Conservation (phyloP, 257 asterid genomes). For the Fraxinus anomala region DNA sequence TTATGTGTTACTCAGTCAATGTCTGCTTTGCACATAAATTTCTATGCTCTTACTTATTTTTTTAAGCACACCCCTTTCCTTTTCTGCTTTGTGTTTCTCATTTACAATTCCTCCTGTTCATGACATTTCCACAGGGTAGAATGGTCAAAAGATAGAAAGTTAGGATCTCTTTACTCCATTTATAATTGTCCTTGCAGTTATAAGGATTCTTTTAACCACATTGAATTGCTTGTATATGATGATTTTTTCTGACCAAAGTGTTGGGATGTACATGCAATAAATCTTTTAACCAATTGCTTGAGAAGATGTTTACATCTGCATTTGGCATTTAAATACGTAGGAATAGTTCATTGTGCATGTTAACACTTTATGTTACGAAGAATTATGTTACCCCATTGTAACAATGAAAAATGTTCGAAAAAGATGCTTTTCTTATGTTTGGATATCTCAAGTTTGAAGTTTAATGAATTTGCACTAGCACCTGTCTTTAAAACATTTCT, state of each 20-base stretch:
- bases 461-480: not conserved
- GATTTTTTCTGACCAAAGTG: not conserved
- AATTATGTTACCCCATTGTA: not conserved
- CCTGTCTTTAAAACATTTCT: not conserved
- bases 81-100: not conserved
- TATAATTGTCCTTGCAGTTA: not conserved
- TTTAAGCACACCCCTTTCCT: not conserved
- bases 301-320: no score
- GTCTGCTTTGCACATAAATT: not conserved
- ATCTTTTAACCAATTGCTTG: not conserved
- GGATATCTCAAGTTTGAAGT: not conserved
- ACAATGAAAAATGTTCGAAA: not conserved
- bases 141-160: not conserved
- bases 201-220: not conserved
- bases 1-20: not conserved
- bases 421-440: not conserved
- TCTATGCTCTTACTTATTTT: slow-evolving; percentile 5
- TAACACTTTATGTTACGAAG: no score
- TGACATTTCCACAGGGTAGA: not conserved
- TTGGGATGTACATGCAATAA: not conserved
- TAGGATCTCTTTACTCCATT: not conserved
- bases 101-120: not conserved
- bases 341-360: no score
- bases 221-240: not conserved
- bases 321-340: no score